Conservation (phyloP, 768 basidiomycete species). For the Tylopilus felleus region DNA sequence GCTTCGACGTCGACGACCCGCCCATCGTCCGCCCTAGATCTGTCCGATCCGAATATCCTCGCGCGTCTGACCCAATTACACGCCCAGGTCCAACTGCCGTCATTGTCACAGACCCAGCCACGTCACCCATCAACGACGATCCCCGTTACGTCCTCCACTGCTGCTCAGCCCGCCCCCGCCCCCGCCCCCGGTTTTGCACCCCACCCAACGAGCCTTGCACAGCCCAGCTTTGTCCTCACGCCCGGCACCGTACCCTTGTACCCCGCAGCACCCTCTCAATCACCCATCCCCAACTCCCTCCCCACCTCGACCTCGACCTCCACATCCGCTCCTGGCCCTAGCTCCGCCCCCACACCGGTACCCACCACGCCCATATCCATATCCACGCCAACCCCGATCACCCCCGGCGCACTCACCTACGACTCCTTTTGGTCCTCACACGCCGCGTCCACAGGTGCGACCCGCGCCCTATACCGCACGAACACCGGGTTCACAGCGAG, state of each 20-base stretch:
- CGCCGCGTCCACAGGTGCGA: conserved; percentile 28
- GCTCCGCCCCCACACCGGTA: not conserved
- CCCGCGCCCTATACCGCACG: conserved; percentile 30
- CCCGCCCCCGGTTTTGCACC: not conserved
- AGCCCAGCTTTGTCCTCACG: not conserved
- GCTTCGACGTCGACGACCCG: too few relatives aligned
- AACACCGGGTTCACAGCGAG: conserved; percentile 29
- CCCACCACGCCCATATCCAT: too few relatives aligned
- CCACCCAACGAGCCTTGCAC: too few relatives aligned
- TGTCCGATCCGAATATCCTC: conserved; percentile 23
- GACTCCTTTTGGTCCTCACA: conserved; percentile 65
- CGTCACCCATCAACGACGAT: conserved; percentile 1
- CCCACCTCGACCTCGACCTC: not conserved
- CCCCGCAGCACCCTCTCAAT: not conserved
- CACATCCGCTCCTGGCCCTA: too few relatives aligned
- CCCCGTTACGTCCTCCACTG: not conserved
- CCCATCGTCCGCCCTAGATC: conserved; percentile 14
- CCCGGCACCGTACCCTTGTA: not conserved
- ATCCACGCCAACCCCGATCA: conserved; percentile 4
- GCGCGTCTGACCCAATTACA: conserved; percentile 27
- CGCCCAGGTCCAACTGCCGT: too few relatives aligned
- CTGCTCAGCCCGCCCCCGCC: not conserved
- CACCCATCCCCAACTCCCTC: too few relatives aligned
- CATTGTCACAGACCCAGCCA: not conserved
- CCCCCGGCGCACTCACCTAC: conserved; percentile 45